A percentile compares a stretch with the other conserved stretches of the same genome.
Evolutionary conservation across 495 filamentous ascomycete species (phyloP).

Genomic region (Hypoxylon lienhwacheense): DNA sequence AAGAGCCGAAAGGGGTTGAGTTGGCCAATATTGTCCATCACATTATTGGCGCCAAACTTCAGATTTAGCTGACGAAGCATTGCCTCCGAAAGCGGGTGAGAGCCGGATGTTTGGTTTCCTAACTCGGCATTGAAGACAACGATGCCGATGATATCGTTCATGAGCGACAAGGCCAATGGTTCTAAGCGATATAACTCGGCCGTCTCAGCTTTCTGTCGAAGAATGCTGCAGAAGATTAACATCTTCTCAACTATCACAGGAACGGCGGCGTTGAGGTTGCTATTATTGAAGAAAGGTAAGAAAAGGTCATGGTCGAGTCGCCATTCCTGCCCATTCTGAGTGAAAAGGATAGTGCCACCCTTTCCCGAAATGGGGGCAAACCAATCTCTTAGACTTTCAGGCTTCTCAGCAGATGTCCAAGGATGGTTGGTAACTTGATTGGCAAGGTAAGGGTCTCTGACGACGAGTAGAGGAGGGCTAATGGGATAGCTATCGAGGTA

Average conservation of each 20-base stretch:
- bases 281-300: conserved; percentile 45
- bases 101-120: conserved; percentile 33
- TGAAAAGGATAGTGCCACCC: conserved; percentile 36
- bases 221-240: conserved; percentile 35
- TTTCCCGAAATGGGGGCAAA: conserved; percentile 36
- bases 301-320: conserved; percentile 44
- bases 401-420: conserved; percentile 31
- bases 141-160: conserved; percentile 64
- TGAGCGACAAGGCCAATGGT: conserved; percentile 65
- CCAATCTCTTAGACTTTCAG: conserved; percentile 21
- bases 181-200: conserved; percentile 56
- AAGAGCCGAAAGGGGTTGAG: conserved; percentile 32
- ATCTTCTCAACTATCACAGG: conserved; percentile 44
- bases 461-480: conserved; percentile 23
- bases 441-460: conserved; percentile 35
- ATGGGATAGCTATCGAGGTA: conserved; percentile 38
- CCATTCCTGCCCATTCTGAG: conserved; percentile 44
- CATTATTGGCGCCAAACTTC: conserved; percentile 32
- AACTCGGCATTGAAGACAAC: conserved; percentile 38
- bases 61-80: conserved; percentile 36
- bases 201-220: conserved; percentile 32
- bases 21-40: conserved; percentile 33
- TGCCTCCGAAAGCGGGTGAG: conserved; percentile 33
- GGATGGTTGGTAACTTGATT: conserved; percentile 34
- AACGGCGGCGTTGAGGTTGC: conserved; percentile 43